phyloP scores from a whole-genome alignment of 106 monocot genomes.

The Cymbidium sinense region DNA sequence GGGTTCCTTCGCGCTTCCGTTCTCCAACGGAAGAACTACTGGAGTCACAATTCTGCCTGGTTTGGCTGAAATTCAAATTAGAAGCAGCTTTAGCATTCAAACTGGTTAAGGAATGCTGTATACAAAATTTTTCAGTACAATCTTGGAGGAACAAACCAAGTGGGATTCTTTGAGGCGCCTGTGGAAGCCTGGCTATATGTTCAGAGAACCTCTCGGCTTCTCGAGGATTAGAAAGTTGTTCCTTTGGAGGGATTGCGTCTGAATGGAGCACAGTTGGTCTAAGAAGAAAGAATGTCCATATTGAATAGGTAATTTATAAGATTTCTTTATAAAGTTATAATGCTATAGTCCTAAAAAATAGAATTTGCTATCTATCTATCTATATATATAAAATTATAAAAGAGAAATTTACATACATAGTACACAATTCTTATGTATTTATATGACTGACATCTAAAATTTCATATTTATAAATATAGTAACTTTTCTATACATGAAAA shows the following conservation, averaged over 20 bases:
- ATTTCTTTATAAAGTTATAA: too few species aligned
- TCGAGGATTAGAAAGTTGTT: constrained; percentile 17
- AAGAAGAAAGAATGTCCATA: neutral
- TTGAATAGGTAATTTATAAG: too few species aligned
- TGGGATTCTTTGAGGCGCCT: constrained; percentile 41
- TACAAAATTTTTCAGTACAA: neutral
- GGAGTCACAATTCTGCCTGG: neutral
- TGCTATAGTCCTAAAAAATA: too few species aligned
- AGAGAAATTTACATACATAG: too few species aligned
- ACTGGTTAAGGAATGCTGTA: neutral
- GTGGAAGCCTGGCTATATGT: constrained; percentile 21
- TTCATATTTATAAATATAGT: too few species aligned
- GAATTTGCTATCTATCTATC: too few species aligned
- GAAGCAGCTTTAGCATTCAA: neutral
- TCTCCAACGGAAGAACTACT: neutral
- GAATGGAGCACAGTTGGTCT: constrained; percentile 81
- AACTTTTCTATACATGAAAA: too few species aligned
- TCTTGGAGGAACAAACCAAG: constrained; percentile 20
- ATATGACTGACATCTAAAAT: too few species aligned
- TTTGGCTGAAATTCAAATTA: neutral
- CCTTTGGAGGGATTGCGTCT: constrained; percentile 47
- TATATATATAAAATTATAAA: too few species aligned
- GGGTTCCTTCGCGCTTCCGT: neutral
- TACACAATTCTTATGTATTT: too few species aligned
- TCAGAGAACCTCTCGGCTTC: constrained; percentile 17